phyloP scores from a whole-genome alignment of 352 stramenopile genomes.

The Phytophthora quininea region DNA sequence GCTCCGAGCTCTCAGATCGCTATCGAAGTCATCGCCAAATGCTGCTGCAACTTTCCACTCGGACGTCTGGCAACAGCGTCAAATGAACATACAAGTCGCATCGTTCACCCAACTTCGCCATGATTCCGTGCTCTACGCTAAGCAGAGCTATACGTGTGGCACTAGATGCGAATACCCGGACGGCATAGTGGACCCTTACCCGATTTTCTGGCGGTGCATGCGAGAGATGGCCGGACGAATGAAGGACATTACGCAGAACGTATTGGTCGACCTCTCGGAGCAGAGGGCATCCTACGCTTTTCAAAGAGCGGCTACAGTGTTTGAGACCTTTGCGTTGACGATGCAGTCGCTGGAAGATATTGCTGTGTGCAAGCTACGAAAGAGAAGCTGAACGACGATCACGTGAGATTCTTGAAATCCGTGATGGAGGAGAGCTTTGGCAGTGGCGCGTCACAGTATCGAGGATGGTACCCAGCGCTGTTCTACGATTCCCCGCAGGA shows the following conservation, averaged over 20 bases:
- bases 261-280: not conserved
- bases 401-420: constrained; percentile 29
- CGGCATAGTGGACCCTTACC: constrained; percentile 31
- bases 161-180: constrained; percentile 24
- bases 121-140: constrained; percentile 31
- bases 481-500: constrained; percentile 2
- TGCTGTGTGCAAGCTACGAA: constrained; percentile 5
- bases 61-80: constrained; percentile 12
- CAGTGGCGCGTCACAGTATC: constrained; percentile 1
- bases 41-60: constrained; percentile 12
- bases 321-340: constrained; percentile 12
- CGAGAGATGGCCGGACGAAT: constrained; percentile 9
- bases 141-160: constrained; percentile 23
- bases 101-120: constrained; percentile 32
- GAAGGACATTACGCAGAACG: constrained; percentile 8
- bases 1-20: constrained; percentile 18
- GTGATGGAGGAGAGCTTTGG: constrained; percentile 23
- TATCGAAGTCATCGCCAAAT: constrained; percentile 26
- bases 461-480: constrained; percentile 12
- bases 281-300: not conserved
- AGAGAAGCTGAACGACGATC: constrained; percentile 3
- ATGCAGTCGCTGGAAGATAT: constrained; percentile 26
- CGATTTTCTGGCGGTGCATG: constrained; percentile 27
- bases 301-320: not conserved
- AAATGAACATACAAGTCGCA: constrained; percentile 31